phyloP scores from a whole-genome alignment of 139 green algal species.

The Zygnema circumcarinatum region DNA sequence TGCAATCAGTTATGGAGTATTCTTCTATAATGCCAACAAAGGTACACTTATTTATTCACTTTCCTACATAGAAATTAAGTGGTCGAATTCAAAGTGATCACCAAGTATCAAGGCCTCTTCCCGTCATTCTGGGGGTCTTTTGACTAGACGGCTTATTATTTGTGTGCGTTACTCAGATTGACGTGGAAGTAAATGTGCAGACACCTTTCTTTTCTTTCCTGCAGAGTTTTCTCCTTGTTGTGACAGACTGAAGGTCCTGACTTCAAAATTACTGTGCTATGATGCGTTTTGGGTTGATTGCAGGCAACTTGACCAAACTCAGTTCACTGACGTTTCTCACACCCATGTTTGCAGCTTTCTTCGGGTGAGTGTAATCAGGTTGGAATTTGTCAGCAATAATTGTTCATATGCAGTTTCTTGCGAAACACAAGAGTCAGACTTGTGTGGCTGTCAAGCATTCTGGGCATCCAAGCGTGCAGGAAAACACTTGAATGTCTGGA shows the following conservation, averaged over 20 bases:
- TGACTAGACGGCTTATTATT: background rate
- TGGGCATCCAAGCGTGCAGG: too few relatives aligned
- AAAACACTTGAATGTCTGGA: too few relatives aligned
- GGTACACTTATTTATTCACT: conserved; percentile 23
- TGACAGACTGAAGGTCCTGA: too few relatives aligned
- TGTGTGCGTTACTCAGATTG: too few relatives aligned
- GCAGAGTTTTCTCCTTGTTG: too few relatives aligned
- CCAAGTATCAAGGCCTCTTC: background rate
- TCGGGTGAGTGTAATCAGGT: conserved; percentile 54
- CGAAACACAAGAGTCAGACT: too few relatives aligned
- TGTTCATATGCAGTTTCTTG: background rate
- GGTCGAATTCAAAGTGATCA: background rate
- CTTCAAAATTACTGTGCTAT: too few relatives aligned
- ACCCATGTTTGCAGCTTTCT: conserved; percentile 86
- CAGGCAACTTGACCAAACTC: conserved; percentile 80
- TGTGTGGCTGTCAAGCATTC: too few relatives aligned
- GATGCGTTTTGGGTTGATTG: too few relatives aligned
- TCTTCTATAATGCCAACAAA: conserved; percentile 73
- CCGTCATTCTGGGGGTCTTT: background rate
- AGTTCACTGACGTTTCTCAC: conserved; percentile 96
- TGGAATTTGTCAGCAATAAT: background rate
- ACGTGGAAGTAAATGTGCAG: too few relatives aligned
- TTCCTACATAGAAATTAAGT: background rate
- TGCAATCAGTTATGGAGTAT: conserved; percentile 87
- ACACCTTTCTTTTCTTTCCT: too few relatives aligned